A percentile compares a stretch with the other conserved stretches of the same genome.
Evolutionary conservation across 352 stramenopile species (phyloP).

Genomic region (Halophytophthora polymorphica): DNA sequence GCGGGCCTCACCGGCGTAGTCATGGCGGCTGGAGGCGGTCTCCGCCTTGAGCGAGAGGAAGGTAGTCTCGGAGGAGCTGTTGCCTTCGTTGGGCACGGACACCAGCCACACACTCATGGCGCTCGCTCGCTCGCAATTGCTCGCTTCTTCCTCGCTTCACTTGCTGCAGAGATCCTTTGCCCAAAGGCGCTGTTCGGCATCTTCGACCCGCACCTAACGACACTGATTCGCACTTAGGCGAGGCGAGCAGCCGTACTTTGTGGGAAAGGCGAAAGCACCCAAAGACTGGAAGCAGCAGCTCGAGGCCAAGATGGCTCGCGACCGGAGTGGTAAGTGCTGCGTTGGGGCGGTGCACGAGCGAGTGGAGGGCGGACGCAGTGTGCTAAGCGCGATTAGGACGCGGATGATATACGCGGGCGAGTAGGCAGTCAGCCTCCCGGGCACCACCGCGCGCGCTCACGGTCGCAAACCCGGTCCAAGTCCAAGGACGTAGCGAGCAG

Average conservation of each 20-base stretch:
- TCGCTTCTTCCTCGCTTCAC: background rate
- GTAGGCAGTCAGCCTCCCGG: conserved; percentile 24
- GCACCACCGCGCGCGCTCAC: conserved; percentile 12
- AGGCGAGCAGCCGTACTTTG: too few relatives aligned
- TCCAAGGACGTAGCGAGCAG: background rate
- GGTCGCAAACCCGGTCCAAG: conserved; percentile 25
- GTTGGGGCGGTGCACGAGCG: background rate
- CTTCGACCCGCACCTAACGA: background rate
- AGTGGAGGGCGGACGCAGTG: background rate
- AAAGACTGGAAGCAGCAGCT: background rate
- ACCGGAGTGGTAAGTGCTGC: conserved; percentile 21
- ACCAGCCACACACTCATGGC: conserved; percentile 74
- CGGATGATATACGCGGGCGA: conserved; percentile 16
- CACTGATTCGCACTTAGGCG: too few relatives aligned
- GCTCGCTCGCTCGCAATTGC: background rate
- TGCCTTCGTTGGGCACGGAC: conserved; percentile 82
- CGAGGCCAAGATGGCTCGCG: conserved; percentile 10
- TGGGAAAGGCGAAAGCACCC: background rate
- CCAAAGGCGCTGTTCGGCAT: too few relatives aligned
- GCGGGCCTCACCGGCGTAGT: conserved; percentile 57
- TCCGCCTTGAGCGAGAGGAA: conserved; percentile 85
- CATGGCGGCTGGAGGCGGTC: conserved; percentile 75
- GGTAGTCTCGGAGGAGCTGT: conserved; percentile 75
- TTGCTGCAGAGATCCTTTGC: conserved; percentile 34
- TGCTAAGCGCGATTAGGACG: conserved; percentile 25